Base-by-base conservation (phyloP, 148 eudicot species). In the Amaranthus cruentus region DNA sequence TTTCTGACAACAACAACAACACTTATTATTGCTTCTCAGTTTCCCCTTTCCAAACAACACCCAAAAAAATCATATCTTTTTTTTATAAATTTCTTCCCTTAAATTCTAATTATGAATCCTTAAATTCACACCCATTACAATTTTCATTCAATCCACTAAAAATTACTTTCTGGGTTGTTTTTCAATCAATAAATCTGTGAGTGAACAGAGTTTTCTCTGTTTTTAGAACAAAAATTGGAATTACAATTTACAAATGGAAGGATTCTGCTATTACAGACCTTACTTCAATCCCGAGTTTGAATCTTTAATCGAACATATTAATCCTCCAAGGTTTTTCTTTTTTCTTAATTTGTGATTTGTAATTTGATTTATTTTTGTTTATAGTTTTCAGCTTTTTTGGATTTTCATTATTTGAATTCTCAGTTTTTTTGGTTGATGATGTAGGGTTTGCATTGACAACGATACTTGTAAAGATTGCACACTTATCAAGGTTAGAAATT, bases 401-500 rank as follows among this genome's bases (percentile, higher is more conserved):
- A 38, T 69, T 54, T 43, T 18, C 10, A n/a, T 7, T 50, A 60
- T 11, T 48, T 46, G 60, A 68, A 46, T 66, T 66, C 64, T 10
- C 66, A 42, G 59, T 71, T 63, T 55, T 47, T 66, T 11, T n/a
- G 55, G 63, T 59, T 60, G 58, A 69, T 80, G 47, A 14, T 90
- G 79, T 78, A 93, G 98, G 82, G 97, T 91, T 75, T 85, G 82
- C 75, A 77, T 93, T 66, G 98, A 93, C 72, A 93, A 93, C 76
- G 88, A 88, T 5, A 62, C 87, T 57, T 79, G 80, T 71, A 68
- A 83, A 79, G 82, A 91, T 64, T 91, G 92, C 84, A 91, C 97
- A 12, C 88, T 93, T 77, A 89, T 93, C 61, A 91, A 89, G 97
- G 98, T 93, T 56, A 81, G 88, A 62, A 42, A 48, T 77, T 71